These are phyloP conservation scores for Skeletonema tropicum DNA, from an alignment of 108 stramenopile species.

Conservation along the genomic window DNA sequence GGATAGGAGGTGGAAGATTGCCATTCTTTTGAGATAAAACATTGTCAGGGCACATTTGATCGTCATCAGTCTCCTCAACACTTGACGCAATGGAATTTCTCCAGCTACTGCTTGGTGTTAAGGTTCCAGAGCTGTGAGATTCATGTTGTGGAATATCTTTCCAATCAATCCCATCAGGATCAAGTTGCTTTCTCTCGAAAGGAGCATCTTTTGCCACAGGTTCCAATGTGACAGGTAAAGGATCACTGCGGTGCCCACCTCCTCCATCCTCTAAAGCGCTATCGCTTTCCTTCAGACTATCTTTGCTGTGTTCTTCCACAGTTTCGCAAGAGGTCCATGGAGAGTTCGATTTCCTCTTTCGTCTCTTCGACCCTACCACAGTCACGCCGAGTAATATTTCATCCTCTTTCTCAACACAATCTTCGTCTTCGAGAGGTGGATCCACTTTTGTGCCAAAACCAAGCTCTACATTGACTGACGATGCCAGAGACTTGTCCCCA, in stretches of 20 bases:
- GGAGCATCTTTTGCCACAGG: background rate
- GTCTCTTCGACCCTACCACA: constrained; percentile 34
- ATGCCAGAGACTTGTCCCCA: constrained; percentile 35
- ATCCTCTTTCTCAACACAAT: constrained; percentile 10
- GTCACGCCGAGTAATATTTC: constrained; percentile 36
- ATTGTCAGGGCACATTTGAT: background rate
- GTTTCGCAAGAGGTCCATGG: constrained; percentile 9
- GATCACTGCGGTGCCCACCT: background rate
- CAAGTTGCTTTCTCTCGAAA: constrained; percentile 10
- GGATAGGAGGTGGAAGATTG: background rate
- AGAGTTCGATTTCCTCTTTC: background rate
- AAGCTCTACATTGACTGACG: constrained; percentile 39
- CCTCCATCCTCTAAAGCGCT: background rate
- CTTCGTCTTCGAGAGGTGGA: constrained; percentile 3
- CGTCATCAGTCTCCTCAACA: background rate
- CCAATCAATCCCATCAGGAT: constrained; percentile 33
- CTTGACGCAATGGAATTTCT: background rate
- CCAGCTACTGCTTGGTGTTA: background rate
- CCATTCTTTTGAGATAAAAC: background rate
- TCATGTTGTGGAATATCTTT: constrained; percentile 8
- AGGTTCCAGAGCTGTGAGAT: background rate
- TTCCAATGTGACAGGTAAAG: constrained; percentile 15
- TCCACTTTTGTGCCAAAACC: constrained; percentile 2
- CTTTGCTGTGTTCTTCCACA: constrained; percentile 26
- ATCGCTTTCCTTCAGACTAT: constrained; percentile 6